Evolutionary conservation across 2,329 filamentous ascomycete genomes (phyloP).

Genomic region (Shiraia bambusicola): DNA sequence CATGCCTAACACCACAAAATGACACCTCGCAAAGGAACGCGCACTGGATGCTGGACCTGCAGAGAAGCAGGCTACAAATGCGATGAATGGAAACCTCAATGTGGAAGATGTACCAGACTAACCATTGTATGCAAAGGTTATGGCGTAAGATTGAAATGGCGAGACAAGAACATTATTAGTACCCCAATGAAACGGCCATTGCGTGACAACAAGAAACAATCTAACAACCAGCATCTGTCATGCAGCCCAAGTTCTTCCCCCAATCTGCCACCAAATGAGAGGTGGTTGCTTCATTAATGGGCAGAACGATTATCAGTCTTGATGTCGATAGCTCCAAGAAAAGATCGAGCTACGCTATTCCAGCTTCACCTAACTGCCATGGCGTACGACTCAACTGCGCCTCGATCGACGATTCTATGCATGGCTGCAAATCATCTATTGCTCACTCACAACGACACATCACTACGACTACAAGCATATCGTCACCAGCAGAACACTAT

Average conservation of each 20-base stretch:
- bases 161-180: conserved; percentile 17
- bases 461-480: conserved; percentile 26
- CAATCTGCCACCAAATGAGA: conserved; percentile 21
- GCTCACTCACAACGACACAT: conserved; percentile 19
- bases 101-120: conserved; percentile 29
- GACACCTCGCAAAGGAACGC: conserved; percentile 30
- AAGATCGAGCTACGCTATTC: conserved; percentile 22
- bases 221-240: conserved; percentile 1
- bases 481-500: conserved; percentile 33
- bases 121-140: conserved; percentile 36
- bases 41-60: conserved; percentile 39
- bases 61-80: conserved; percentile 38
- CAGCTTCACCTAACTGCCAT: conserved; percentile 33
- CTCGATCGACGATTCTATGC: conserved; percentile 34
- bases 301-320: conserved; percentile 25
- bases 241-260: conserved; percentile 17
- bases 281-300: conserved; percentile 34
- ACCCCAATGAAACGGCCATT: conserved; percentile 17
- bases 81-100: conserved; percentile 34
- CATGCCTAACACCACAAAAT: conserved; percentile 8
- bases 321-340: conserved; percentile 29
- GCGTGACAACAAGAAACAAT: conserved; percentile 17
- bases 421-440: conserved; percentile 37
- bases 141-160: conserved; percentile 34
- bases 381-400: conserved; percentile 25